A percentile compares a stretch with the other conserved stretches of the same genome.
phyloP scores from a whole-genome alignment of 2,329 filamentous ascomycete genomes.

The Calonectria multiphialidica region DNA sequence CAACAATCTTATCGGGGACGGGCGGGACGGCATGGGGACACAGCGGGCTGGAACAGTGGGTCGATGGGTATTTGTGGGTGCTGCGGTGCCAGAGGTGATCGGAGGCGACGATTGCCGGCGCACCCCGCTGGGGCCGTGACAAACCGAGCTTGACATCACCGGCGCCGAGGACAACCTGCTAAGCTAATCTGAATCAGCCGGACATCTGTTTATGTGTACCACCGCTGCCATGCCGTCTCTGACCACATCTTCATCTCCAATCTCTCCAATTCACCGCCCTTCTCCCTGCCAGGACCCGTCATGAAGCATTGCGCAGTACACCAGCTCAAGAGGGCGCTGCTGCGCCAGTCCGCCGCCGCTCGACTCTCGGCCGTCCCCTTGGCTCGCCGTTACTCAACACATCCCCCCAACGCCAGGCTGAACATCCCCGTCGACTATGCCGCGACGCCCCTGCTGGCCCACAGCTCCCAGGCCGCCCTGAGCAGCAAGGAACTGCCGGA shows the following conservation, averaged over 20 bases:
- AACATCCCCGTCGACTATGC: constrained; percentile 92
- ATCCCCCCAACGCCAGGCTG: constrained; percentile 73
- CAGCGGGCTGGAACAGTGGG: too few species aligned
- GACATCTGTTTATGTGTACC: constrained; percentile 35
- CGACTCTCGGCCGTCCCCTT: constrained; percentile 35
- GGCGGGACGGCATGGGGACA: constrained; percentile 14
- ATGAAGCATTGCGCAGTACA: constrained; percentile 51
- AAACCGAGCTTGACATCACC: constrained; percentile 53
- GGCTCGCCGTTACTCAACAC: constrained; percentile 63
- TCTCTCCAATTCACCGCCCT: constrained; percentile 19
- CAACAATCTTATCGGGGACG: constrained; percentile 54
- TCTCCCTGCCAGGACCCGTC: constrained; percentile 22
- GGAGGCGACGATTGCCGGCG: constrained; percentile 41
- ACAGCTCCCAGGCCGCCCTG: constrained; percentile 80
- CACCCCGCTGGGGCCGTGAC: constrained; percentile 50
- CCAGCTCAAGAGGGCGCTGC: constrained; percentile 46
- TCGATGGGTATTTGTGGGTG: too few species aligned
- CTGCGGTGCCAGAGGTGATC: constrained; percentile 28
- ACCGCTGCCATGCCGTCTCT: constrained; percentile 28
- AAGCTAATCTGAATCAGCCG: constrained; percentile 34
- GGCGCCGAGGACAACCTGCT: constrained; percentile 39
- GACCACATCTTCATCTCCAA: constrained; percentile 24
- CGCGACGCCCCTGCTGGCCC: constrained; percentile 83
- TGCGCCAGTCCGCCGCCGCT: constrained; percentile 30
- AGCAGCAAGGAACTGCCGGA: constrained; percentile 78